Evolutionary conservation across 768 basidiomycete genomes (phyloP), one percentile per base, ranked within the genome.

Genomic region (Saitozyma sp.): DNA sequence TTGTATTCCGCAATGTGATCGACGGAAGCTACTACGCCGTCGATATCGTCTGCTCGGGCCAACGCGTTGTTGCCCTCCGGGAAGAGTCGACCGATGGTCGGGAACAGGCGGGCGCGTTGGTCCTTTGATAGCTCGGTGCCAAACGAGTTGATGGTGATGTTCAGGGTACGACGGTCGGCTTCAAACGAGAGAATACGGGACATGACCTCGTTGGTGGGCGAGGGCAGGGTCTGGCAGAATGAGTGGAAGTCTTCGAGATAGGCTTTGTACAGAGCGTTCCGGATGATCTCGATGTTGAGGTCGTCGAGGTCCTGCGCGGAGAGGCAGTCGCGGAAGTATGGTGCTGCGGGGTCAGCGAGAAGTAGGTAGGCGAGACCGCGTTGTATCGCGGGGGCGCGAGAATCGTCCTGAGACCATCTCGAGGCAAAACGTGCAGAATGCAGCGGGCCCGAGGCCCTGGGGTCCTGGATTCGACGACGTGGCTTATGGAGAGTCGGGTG

Each of bases 131-230:
- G 85, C 72, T 92, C 92, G 5, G 96, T 97, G 63, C 89, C 89
- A 82, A 98, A 95, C 11, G 96, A 98, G 84, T 99, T 99, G 83
- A 99, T 91, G 41, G 96, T 96, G 80, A 99, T 97, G 83, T 98
- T 99, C 79, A 98, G 89, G 1, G 93, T 89, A 56, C 96, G 88
- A 42, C 96, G 85, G 82, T 99, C 96, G 37, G 95, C 96, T 83
- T 99, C 96, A 74, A 99, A 99, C 8, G 89, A 84, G 61, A 99
- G 87, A 73, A 96, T 92, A 45, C 84, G 85, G 63, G 89, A 86
- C 96, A 98, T 98, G 67, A 92, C 87, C 50, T 95, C 92, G 13
- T 86, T 84, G 3, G 96, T 97, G 0, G 96, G 91, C 9, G 86
- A 84, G 48, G 91, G 89, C 41, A 97, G 82, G 8, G 88, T 86